Evolutionary conservation across 768 basidiomycete genomes (phyloP).

Genomic region (Hypholoma fasciculare): DNA sequence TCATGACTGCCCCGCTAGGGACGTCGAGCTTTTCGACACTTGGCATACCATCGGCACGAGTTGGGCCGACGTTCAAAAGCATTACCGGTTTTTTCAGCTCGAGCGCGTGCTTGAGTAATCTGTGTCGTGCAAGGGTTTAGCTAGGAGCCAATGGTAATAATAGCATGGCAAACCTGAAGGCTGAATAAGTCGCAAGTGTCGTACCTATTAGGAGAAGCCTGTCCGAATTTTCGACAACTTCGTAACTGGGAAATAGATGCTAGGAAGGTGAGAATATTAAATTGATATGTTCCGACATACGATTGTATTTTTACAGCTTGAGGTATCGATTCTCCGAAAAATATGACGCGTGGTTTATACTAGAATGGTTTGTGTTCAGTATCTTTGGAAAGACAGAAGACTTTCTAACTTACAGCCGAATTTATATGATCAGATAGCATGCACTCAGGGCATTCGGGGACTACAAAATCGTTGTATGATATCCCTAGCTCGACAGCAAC

Average conservation of each 20-base stretch:
- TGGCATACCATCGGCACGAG: constrained; percentile 71
- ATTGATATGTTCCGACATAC: constrained; percentile 39
- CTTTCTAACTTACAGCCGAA: constrained; percentile 48
- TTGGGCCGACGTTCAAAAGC: constrained; percentile 85
- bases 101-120: constrained; percentile 79
- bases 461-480: constrained; percentile 72
- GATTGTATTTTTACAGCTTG: constrained; percentile 65
- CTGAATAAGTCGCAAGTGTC: constrained; percentile 91
- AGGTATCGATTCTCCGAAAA: constrained; percentile 90
- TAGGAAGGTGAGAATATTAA: background rate
- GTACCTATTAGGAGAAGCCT: constrained; percentile 83
- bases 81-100: constrained; percentile 76
- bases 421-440: constrained; percentile 54
- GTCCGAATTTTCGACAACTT: constrained; percentile 58
- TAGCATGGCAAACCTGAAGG: constrained; percentile 63
- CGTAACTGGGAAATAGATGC: constrained; percentile 44
- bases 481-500: constrained; percentile 76
- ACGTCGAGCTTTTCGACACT: constrained; percentile 83
- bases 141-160: constrained; percentile 1
- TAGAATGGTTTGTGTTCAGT: constrained; percentile 23
- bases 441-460: constrained; percentile 79
- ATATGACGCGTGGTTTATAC: constrained; percentile 84
- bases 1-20: constrained; percentile 70
- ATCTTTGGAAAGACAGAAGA: background rate
- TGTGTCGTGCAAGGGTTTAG: constrained; percentile 24